Evolutionary conservation across 805 yeast genomes (phyloP).

Genomic region (Candida argentea): DNA sequence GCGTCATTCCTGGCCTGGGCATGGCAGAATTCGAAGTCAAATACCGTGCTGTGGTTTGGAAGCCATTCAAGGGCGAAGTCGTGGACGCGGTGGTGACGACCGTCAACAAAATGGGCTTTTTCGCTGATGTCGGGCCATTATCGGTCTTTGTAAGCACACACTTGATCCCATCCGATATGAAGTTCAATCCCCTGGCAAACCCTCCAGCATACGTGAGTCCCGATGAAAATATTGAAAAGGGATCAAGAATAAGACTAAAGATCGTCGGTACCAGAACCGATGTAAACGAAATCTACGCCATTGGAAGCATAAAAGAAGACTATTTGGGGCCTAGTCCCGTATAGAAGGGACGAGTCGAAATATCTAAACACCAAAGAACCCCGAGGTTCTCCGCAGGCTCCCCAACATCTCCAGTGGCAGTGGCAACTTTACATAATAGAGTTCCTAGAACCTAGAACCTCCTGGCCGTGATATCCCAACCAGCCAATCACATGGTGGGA

Average conservation of each 20-base stretch:
- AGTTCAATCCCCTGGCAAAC: slow-evolving; percentile 87
- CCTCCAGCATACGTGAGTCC: slow-evolving; percentile 98
- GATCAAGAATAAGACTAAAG: slow-evolving; percentile 86
- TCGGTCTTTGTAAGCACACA: slow-evolving; percentile 92
- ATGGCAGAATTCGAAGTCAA: slow-evolving; percentile 94
- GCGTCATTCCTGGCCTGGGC: slow-evolving; percentile 84
- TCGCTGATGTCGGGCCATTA: slow-evolving; percentile 96
- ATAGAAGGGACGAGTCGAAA: slow-evolving; percentile 9
- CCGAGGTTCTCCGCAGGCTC: not conserved
- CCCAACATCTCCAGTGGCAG: slow-evolving; percentile 2
- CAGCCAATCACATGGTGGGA: no score
- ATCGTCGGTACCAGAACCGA: slow-evolving; percentile 96
- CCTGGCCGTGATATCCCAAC: no score
- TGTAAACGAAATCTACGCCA: slow-evolving; percentile 94
- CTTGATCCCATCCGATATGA: slow-evolving; percentile 88
- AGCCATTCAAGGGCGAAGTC: slow-evolving; percentile 97
- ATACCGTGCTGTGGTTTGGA: slow-evolving; percentile 95
- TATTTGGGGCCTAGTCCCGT: slow-evolving; percentile 74
- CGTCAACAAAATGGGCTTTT: slow-evolving; percentile 90
- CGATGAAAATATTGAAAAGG: slow-evolving; percentile 91
- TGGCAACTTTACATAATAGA: slow-evolving; percentile 4
- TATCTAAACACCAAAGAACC: no score
- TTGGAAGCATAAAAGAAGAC: slow-evolving; percentile 97
- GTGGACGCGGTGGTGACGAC: slow-evolving; percentile 94
- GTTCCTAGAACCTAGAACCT: not conserved